Conservation (phyloP, 257 asterid species). For the Nicotiana paniculata region DNA sequence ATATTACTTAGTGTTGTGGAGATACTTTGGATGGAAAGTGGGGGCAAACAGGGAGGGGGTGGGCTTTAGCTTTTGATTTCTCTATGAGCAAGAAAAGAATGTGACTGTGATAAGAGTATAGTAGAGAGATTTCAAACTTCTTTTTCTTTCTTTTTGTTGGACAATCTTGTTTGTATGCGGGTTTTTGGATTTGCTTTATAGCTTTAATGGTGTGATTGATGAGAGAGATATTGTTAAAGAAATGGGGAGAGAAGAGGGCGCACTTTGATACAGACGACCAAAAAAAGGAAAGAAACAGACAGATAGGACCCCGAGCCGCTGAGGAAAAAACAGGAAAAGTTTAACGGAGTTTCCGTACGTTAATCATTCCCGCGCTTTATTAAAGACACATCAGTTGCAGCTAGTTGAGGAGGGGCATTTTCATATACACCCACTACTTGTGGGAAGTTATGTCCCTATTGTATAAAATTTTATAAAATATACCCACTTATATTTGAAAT, state of each 20-base stretch:
- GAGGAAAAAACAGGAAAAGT: background rate
- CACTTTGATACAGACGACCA: conserved; percentile 15
- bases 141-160: background rate
- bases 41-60: conserved; percentile 29
- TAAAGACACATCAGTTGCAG: background rate
- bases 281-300: background rate
- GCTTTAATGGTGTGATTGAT: conserved; percentile 1
- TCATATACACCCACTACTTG: too few species aligned
- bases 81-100: conserved; percentile 70
- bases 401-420: too few species aligned
- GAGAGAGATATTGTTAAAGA: conserved; percentile 10
- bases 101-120: conserved; percentile 5
- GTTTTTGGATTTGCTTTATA: conserved; percentile 2
- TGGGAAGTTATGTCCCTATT: too few species aligned
- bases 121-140: background rate
- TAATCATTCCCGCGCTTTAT: background rate
- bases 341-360: background rate
- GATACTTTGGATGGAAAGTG: conserved; percentile 63
- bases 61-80: conserved; percentile 33
- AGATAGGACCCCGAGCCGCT: background rate
- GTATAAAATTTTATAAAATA: too few species aligned
- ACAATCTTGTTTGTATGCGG: background rate
- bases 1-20: conserved; percentile 10
- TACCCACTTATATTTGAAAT: too few species aligned
- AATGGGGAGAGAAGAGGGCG: conserved; percentile 11